phyloP scores from a whole-genome alignment of 2,329 filamentous ascomycete species.

The Aaosphaeria arxii region DNA sequence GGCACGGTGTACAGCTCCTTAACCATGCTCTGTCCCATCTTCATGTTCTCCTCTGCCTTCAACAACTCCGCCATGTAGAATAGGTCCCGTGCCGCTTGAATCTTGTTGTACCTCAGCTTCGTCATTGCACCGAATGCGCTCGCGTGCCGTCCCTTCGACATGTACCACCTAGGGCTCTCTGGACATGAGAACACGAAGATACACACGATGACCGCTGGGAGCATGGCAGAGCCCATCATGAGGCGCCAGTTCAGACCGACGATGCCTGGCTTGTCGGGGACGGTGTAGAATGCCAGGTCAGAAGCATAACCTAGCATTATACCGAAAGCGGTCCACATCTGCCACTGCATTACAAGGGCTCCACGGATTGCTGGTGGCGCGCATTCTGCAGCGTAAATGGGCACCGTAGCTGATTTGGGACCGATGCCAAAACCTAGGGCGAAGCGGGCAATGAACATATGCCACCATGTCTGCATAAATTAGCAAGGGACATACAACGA shows the following conservation, averaged over 20 bases:
- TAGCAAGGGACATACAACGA: not conserved
- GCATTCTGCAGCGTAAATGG: constrained; percentile 74
- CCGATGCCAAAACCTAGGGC: constrained; percentile 76
- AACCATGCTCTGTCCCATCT: not conserved
- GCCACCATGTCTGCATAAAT: constrained; percentile 56
- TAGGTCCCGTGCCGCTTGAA: constrained; percentile 42
- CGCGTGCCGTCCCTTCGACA: constrained; percentile 37
- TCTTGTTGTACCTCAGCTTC: constrained; percentile 28
- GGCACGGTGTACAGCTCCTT: constrained; percentile 63
- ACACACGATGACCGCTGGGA: constrained; percentile 16
- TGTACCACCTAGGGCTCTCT: constrained; percentile 30
- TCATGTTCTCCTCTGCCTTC: not conserved
- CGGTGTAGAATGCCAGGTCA: constrained; percentile 9
- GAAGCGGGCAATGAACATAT: constrained; percentile 69
- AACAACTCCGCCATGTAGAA: constrained; percentile 32
- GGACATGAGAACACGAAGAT: constrained; percentile 28
- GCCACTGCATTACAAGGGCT: constrained; percentile 63
- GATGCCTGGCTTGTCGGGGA: constrained; percentile 13
- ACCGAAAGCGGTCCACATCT: constrained; percentile 18
- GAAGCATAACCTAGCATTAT: constrained; percentile 14
- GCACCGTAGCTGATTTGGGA: constrained; percentile 70
- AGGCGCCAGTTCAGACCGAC: constrained; percentile 18
- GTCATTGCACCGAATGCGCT: constrained; percentile 36
- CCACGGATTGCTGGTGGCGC: constrained; percentile 67
- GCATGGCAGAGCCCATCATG: constrained; percentile 18